These are phyloP conservation scores for Backusella liffmaniae DNA, from an alignment of 192 early-diverging fungal genomes.

Conservation along the genomic window DNA sequence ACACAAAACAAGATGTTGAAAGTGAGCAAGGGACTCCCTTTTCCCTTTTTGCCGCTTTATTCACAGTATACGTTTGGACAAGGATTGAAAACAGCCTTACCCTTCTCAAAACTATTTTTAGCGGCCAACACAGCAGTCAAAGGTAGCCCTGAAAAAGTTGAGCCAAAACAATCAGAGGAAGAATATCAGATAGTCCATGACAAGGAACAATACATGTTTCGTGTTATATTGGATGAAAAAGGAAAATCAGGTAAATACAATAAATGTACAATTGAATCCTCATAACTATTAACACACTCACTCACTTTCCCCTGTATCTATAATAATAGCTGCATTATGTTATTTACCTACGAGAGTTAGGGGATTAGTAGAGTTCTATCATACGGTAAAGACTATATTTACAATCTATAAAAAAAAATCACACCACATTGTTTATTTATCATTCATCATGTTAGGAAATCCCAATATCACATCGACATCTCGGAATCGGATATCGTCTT, in stretches of 20 bases:
- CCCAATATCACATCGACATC: slow-evolving; percentile 19
- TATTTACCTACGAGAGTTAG: slow-evolving; percentile 16
- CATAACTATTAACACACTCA: not conserved
- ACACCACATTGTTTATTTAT: not conserved
- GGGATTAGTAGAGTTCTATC: slow-evolving; percentile 11
- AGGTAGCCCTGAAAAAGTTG: not conserved
- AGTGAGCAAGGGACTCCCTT: not conserved
- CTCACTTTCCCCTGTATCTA: not conserved
- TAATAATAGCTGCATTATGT: slow-evolving; percentile 17
- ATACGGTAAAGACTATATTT: not conserved
- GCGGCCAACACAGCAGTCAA: not conserved
- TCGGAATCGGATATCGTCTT: slow-evolving; percentile 16
- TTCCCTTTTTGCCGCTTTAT: slow-evolving; percentile 6
- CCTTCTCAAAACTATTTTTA: not conserved
- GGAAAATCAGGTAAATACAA: slow-evolving; percentile 15
- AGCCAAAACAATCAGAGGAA: not conserved
- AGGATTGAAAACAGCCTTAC: slow-evolving; percentile 2
- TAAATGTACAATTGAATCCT: not conserved
- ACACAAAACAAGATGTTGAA: not conserved
- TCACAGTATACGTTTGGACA: slow-evolving; percentile 10
- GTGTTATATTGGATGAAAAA: slow-evolving; percentile 8
- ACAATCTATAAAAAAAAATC: not conserved
- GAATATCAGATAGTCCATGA: slow-evolving; percentile 17
- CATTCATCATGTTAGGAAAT: slow-evolving; percentile 22
- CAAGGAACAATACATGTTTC: slow-evolving; percentile 16